Percentiles rank a stretch among this genome's conserved stretches.
phyloP scores from a whole-genome alignment of 352 stramenopile genomes.

The Globisporangium parvum region DNA sequence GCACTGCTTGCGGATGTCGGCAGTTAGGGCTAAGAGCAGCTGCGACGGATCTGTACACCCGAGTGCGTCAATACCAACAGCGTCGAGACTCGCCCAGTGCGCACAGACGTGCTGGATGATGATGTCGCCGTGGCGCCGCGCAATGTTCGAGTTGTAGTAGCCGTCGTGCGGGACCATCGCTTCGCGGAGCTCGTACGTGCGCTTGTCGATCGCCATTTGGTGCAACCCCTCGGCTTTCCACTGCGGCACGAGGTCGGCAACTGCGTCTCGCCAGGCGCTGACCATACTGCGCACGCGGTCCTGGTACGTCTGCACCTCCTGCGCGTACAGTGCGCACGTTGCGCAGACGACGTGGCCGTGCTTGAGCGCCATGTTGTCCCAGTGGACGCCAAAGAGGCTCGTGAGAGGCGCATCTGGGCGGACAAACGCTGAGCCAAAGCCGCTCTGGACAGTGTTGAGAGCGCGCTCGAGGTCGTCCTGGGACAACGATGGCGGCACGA shows the following conservation, averaged over 20 bases:
- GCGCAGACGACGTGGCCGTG: constrained; percentile 21
- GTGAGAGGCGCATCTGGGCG: constrained; percentile 19
- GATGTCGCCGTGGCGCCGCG: constrained; percentile 44
- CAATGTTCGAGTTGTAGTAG: constrained; percentile 52
- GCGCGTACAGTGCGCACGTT: constrained; percentile 38
- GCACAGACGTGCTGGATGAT: constrained; percentile 55
- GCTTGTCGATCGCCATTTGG: constrained; percentile 56
- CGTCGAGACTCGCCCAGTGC: constrained; percentile 31
- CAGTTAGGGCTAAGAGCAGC: constrained; percentile 36
- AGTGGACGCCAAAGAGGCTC: constrained; percentile 56
- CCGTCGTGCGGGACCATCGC: constrained; percentile 53
- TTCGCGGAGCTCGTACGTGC: constrained; percentile 49
- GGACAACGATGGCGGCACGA: neutral
- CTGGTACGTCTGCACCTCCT: constrained; percentile 44
- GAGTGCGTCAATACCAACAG: constrained; percentile 40
- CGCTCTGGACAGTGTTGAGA: constrained; percentile 10
- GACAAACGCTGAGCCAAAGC: constrained; percentile 11
- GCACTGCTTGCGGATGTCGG: constrained; percentile 49
- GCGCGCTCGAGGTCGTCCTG: neutral
- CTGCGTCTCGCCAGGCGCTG: constrained; percentile 32
- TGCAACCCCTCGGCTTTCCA: constrained; percentile 50
- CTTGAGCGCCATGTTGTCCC: constrained; percentile 48
- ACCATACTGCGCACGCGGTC: constrained; percentile 36
- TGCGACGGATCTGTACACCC: constrained; percentile 36
- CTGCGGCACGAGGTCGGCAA: constrained; percentile 22